Percentiles rank a stretch among this genome's conserved stretches.
phyloP scores from a whole-genome alignment of 2,329 filamentous ascomycete genomes.

The Salinomyces thailandicus region DNA sequence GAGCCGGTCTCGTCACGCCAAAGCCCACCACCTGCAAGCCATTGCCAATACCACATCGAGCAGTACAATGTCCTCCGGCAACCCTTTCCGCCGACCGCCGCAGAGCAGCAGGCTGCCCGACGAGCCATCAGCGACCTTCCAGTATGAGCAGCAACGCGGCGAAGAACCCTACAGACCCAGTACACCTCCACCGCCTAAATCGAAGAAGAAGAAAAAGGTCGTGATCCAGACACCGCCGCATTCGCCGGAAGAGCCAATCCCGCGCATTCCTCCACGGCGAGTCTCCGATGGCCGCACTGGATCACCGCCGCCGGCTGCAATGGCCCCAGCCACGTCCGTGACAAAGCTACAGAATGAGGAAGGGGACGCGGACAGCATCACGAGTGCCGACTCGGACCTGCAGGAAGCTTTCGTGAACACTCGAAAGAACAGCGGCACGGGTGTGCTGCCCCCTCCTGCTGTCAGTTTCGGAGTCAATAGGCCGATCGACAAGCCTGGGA shows the following conservation, averaged over 20 bases:
- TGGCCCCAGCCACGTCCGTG: constrained; percentile 2
- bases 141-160: constrained; percentile 1
- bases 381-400: constrained; percentile 13
- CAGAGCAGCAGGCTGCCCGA: constrained; percentile 13
- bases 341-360: constrained; percentile 2
- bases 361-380: constrained; percentile 12
- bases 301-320: constrained; percentile 9
- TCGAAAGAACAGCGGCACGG: constrained; percentile 12
- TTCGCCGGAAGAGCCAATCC: constrained; percentile 16
- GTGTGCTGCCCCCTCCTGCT: constrained; percentile 6
- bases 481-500: not conserved
- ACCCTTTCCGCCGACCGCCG: constrained; percentile 21
- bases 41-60: too few species aligned
- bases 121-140: constrained; percentile 7
- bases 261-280: constrained; percentile 6
- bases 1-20: not conserved
- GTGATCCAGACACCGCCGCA: constrained; percentile 19
- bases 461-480: constrained; percentile 3
- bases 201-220: constrained; percentile 21
- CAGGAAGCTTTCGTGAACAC: constrained; percentile 15
- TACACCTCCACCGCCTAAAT: constrained; percentile 2
- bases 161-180: constrained; percentile 2
- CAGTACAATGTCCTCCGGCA: constrained; percentile 16
- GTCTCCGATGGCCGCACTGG: constrained; percentile 7
- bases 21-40: too few species aligned